These are phyloP conservation scores for Rubroboletus satanas DNA, from an alignment of 768 basidiomycete genomes.

Conservation along the genomic window DNA sequence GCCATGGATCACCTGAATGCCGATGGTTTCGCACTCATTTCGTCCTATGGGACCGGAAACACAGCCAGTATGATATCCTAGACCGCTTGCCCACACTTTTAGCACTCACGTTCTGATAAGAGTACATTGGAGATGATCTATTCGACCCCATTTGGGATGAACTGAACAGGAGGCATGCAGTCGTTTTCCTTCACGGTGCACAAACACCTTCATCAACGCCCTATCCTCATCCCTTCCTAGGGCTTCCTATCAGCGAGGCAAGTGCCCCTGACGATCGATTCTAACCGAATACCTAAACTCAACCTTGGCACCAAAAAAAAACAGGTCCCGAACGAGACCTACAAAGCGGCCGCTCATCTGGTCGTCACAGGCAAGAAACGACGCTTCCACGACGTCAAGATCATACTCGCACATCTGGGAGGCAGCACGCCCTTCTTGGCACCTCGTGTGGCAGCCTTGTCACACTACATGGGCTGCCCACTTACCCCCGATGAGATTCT, in stretches of 20 bases:
- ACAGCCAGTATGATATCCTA: constrained; percentile 44
- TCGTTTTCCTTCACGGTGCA: constrained; percentile 71
- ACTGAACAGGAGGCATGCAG: constrained; percentile 52
- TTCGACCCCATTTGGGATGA: constrained; percentile 72
- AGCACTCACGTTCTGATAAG: constrained; percentile 38
- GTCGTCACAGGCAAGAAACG: constrained; percentile 71
- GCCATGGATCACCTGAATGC: constrained; percentile 59
- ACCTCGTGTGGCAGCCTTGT: constrained; percentile 63
- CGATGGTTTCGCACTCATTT: constrained; percentile 62
- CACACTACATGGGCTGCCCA: constrained; percentile 64
- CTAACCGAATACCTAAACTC: neutral
- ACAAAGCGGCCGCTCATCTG: constrained; percentile 75
- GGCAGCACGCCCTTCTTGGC: constrained; percentile 64
- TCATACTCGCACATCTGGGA: constrained; percentile 74
- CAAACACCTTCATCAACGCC: constrained; percentile 64
- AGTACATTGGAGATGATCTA: constrained; percentile 59
- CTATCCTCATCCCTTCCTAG: constrained; percentile 58
- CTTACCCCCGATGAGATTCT: constrained; percentile 64
- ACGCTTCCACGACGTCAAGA: constrained; percentile 52
- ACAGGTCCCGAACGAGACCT: constrained; percentile 82
- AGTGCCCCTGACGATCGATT: constrained; percentile 7
- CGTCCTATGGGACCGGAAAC: constrained; percentile 58
- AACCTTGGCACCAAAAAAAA: constrained; percentile 24
- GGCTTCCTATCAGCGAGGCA: constrained; percentile 68
- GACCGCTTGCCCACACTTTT: neutral